A percentile compares a stretch with the other conserved stretches of the same genome.
phyloP scores from a whole-genome alignment of 768 basidiomycete species.

The Rhodotorula babjevae region DNA sequence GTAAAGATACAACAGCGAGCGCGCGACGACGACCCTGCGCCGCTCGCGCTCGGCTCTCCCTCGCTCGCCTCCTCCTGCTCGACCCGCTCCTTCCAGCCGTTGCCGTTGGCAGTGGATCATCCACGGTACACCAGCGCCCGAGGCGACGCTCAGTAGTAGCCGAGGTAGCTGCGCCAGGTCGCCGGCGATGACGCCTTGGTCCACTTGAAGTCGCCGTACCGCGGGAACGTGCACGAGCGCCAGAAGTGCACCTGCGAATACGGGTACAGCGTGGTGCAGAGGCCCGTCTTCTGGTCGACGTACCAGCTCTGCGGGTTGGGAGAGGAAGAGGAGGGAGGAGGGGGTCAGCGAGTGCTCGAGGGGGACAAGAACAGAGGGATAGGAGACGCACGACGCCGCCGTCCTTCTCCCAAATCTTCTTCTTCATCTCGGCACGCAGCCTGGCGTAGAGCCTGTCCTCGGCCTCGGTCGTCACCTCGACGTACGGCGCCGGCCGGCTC shows the following conservation, averaged over 20 bases:
- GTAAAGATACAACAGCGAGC: no score
- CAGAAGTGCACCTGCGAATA: constrained; percentile 35
- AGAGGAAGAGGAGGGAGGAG: neutral
- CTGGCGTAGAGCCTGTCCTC: constrained; percentile 20
- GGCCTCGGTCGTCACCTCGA: constrained; percentile 39
- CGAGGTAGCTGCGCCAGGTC: constrained; percentile 1
- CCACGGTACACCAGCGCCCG: no score
- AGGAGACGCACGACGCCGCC: constrained; percentile 9
- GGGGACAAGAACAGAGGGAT: neutral
- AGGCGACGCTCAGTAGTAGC: neutral
- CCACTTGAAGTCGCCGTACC: constrained; percentile 15
- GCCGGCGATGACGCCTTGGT: neutral
- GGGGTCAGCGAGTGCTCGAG: neutral
- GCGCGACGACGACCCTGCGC: no score
- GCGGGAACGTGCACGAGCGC: constrained; percentile 20
- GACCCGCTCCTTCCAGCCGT: no score
- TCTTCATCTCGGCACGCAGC: constrained; percentile 36
- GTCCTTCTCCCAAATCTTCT: constrained; percentile 35
- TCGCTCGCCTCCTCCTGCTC: no score
- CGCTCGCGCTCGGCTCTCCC: no score
- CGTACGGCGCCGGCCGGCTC: constrained; percentile 13
- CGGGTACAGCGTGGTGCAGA: constrained; percentile 29
- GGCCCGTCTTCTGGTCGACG: constrained; percentile 30
- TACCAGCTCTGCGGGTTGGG: constrained; percentile 25
- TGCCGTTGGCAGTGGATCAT: no score